Percentiles rank a stretch among this genome's conserved stretches.
phyloP scores from a whole-genome alignment of 768 basidiomycete species.

The Mrakia frigida region DNA sequence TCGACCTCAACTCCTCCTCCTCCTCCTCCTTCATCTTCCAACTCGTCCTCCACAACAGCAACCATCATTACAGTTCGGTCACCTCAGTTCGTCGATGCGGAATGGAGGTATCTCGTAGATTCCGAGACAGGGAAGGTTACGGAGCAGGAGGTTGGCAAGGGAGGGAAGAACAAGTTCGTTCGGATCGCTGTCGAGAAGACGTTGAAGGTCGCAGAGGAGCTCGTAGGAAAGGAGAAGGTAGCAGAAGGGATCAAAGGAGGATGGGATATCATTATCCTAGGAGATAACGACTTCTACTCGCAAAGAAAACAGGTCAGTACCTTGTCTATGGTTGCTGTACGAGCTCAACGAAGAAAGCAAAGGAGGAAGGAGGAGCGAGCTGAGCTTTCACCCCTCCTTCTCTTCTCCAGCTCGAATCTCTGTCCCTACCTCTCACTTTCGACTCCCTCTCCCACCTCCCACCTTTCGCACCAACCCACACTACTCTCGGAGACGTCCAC shows the following conservation, averaged over 20 bases:
- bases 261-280: slow-evolving; percentile 74
- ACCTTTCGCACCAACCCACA: slow-evolving; percentile 68
- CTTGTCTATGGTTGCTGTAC: neutral
- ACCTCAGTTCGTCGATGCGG: slow-evolving; percentile 79
- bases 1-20: neutral
- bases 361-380: neutral
- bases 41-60: neutral
- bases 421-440: slow-evolving; percentile 59
- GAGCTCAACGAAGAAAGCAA: neutral
- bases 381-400: neutral
- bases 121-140: slow-evolving; percentile 1
- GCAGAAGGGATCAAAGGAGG: slow-evolving; percentile 10
- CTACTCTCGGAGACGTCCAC: slow-evolving; percentile 73
- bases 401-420: slow-evolving; percentile 56
- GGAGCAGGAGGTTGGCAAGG: slow-evolving; percentile 13
- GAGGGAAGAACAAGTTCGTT: slow-evolving; percentile 81
- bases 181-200: slow-evolving; percentile 79
- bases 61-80: slow-evolving; percentile 63
- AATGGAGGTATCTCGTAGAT: slow-evolving; percentile 64
- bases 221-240: slow-evolving; percentile 29
- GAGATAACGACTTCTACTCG: slow-evolving; percentile 97
- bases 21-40: neutral
- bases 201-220: slow-evolving; percentile 61
- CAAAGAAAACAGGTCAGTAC: slow-evolving; percentile 70
- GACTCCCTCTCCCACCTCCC: slow-evolving; percentile 62